Evolutionary conservation across 352 stramenopile species (phyloP).

Genomic region (Phytophthora tubulina): DNA sequence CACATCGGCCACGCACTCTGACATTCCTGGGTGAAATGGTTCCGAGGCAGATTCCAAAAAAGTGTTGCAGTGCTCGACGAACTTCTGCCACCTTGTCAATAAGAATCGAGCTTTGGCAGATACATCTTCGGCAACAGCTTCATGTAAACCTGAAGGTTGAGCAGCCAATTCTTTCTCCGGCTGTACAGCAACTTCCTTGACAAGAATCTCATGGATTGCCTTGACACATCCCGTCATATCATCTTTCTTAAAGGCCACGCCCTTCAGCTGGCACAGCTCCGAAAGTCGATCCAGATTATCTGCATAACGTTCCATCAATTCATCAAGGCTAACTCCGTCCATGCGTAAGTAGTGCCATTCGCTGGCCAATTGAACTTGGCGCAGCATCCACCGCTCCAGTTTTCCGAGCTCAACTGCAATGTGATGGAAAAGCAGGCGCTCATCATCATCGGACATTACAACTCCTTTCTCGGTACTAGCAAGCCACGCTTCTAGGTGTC

Average conservation of each 20-base stretch:
- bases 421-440: constrained; percentile 29
- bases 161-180: neutral
- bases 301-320: constrained; percentile 65
- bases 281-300: constrained; percentile 58
- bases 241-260: constrained; percentile 44
- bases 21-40: neutral
- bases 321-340: constrained; percentile 49
- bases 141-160: constrained; percentile 36
- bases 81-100: constrained; percentile 40
- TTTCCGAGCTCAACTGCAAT: constrained; percentile 52
- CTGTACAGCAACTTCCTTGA: constrained; percentile 24
- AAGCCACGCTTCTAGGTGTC: constrained; percentile 21
- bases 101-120: constrained; percentile 45
- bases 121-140: constrained; percentile 42
- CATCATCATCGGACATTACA: constrained; percentile 10
- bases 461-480: constrained; percentile 2
- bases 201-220: constrained; percentile 48
- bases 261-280: constrained; percentile 63
- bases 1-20: constrained; percentile 24
- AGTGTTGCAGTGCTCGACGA: constrained; percentile 11
- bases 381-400: constrained; percentile 74
- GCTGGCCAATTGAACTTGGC: constrained; percentile 68
- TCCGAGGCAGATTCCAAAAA: constrained; percentile 17
- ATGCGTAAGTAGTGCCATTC: constrained; percentile 66
- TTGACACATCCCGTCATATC: constrained; percentile 52